Evolutionary conservation across 495 filamentous ascomycete genomes (phyloP), one percentile per base, ranked within the genome.

Genomic region (Viridothelium virens): DNA sequence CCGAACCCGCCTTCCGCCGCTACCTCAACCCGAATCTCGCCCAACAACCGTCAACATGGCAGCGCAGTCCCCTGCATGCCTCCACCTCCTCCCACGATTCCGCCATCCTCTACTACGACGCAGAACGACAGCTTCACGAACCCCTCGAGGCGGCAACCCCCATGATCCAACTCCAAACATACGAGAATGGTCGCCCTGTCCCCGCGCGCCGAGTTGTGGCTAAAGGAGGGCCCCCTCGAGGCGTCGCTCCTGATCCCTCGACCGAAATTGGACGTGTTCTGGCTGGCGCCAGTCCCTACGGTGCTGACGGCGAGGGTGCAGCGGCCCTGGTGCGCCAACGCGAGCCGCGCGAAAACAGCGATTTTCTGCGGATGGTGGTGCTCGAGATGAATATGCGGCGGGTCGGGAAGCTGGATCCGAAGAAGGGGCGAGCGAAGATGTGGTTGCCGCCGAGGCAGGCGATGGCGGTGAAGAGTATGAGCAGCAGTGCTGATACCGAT

Each of bases 301-400:
- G 48, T 1, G 10, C 16, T 68, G 3, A 61, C 63, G 59, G 62
- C 62, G 10, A 65, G 64, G 11, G 11, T 11, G 11, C 53, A n/a
- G 11, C 5, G 0, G 78, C 83, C 2, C 76, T 82, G 63, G 81
- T 88, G 11, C 87, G 91, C 14, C 92, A 92, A 74, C 86, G 94
- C 14, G 94, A 97, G 74, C 85, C 91, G 69, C 85, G 94, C 46
- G 94, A 98, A 74, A 98, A 98, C 73, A 85, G 88, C 34, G 89
- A 97, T 70, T 98, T 97, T 77, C 86, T 98, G 62, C 86, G 94
- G 38, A 87, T 97, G 71, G 90, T 95, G 37, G 93, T 97, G 64
- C 82, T 97, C 72, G 94, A 98, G 77, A 96, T 96, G 89, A 90
- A 93, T 66, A 98, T 98, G 94, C 88, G 92, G 38, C 87, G 91